phyloP scores from a whole-genome alignment of 331 rosid genomes.

The Malus hybrid region DNA sequence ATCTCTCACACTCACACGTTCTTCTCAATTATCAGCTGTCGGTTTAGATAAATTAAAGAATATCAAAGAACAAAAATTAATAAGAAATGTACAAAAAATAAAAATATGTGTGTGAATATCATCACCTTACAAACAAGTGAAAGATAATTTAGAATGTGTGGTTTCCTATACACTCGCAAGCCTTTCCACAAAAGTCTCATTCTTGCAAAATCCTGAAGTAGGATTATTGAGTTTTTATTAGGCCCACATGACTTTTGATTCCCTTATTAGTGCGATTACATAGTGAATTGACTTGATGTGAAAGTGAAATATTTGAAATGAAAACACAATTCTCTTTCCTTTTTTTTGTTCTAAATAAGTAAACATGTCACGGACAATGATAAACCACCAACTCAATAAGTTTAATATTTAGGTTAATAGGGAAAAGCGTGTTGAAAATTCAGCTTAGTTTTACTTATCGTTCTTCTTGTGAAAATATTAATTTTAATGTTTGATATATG shows the following conservation, averaged over 20 bases:
- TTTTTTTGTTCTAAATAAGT: not conserved
- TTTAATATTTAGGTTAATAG: not conserved
- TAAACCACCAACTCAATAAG: not conserved
- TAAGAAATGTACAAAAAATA: too few relatives aligned
- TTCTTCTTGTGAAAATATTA: not conserved
- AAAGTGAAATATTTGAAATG: too few relatives aligned
- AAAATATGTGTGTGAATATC: too few relatives aligned
- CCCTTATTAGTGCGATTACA: not conserved
- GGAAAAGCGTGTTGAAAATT: not conserved
- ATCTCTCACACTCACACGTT: too few relatives aligned
- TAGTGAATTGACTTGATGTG: too few relatives aligned
- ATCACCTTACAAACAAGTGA: too few relatives aligned
- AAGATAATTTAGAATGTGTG: too few relatives aligned
- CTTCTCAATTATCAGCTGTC: rapidly evolving
- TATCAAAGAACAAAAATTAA: rapidly evolving
- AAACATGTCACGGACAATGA: not conserved
- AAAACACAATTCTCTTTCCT: too few relatives aligned
- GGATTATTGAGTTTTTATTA: not conserved
- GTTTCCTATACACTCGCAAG: not conserved
- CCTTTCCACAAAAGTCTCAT: not conserved
- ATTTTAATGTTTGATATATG: not conserved
- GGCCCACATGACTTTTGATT: not conserved
- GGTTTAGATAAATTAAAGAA: too few relatives aligned
- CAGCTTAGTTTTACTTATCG: not conserved
- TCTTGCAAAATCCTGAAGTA: not conserved